A percentile compares a stretch with the other conserved stretches of the same genome.
Conservation (phyloP, 1,139 yeast species). For the Debaryomyces nepalensis region DNA sequence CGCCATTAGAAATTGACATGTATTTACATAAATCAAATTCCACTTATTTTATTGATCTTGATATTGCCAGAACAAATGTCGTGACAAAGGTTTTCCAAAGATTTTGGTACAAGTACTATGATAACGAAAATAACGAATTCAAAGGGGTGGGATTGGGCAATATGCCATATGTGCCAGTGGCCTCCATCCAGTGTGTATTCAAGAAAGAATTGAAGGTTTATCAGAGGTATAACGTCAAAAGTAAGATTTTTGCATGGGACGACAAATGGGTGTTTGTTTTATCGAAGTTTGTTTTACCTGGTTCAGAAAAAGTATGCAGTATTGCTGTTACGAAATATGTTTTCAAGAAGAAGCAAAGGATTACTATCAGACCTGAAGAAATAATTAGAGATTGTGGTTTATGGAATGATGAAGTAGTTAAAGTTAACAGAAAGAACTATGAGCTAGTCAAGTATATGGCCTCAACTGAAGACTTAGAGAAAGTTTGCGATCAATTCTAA, state of each 20-base stretch:
- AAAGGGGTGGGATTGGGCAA: slow-evolving; percentile 27
- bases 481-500: slow-evolving; percentile 13
- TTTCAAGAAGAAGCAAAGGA: slow-evolving; percentile 68
- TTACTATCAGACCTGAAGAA: slow-evolving; percentile 69
- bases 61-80: slow-evolving; percentile 72
- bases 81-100: slow-evolving; percentile 60
- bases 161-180: slow-evolving; percentile 79
- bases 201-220: slow-evolving; percentile 75
- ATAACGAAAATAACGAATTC: slow-evolving; percentile 45
- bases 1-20: slow-evolving; percentile 82
- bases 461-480: slow-evolving; percentile 38
- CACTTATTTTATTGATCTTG: slow-evolving; percentile 84
- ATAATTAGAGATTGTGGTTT: slow-evolving; percentile 62
- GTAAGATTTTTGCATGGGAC: slow-evolving; percentile 82
- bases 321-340: slow-evolving; percentile 79
- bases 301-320: slow-evolving; percentile 53
- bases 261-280: slow-evolving; percentile 80
- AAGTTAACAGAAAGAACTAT: slow-evolving; percentile 37
- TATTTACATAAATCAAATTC: slow-evolving; percentile 87
- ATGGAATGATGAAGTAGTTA: slow-evolving; percentile 54
- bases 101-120: slow-evolving; percentile 45
- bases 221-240: slow-evolving; percentile 56
- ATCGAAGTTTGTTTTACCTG: slow-evolving; percentile 58
- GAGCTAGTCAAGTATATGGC: slow-evolving; percentile 35
- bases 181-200: slow-evolving; percentile 69